Evolutionary conservation across 306 rosid genomes (phyloP), one percentile per base, ranked within the genome.

Genomic region (Cucumis sativus): DNA sequence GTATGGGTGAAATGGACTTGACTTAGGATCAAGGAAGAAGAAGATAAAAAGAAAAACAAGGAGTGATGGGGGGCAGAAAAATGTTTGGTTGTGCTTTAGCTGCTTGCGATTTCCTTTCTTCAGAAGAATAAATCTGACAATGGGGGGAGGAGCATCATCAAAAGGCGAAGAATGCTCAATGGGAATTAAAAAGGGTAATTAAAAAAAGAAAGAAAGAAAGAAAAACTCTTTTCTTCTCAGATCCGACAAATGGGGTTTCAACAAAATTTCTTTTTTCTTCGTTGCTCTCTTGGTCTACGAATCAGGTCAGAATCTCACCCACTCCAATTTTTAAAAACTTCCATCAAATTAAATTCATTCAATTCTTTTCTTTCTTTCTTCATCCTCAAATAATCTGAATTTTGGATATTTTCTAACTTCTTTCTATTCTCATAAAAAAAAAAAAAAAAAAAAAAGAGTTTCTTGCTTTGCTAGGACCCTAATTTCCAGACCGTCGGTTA

Each of bases 201-300:
- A 28, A 28, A 28, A 28, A 28, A 28, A 21, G 7, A 20, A 7
- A 8, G 45, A 69, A 69, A 68, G 21, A 43, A 13, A 25, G 7
- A 18, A 65, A 81, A n/a, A 30, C 35, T n/a, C 66, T 4, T 4
- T 23, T 13, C 55, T 21, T 8, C 84, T 70, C 87, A 81, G 85
- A 89, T 80, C 63, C 82, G 96, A 92, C 99, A 95, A 90, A 90
- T 62, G 83, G 86, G 75, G 85, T 85, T 79, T 72, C 88, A 84
- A 79, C 96, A 89, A 80, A 84, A 80, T 79, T 84, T 15, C 77
- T 6, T 49, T 49, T 49, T 69, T 75, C 79, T 74, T 74, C 77
- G 72, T 47, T 55, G 63, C 43, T 58, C 39, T 69, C 39, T 69
- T 69, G 61, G 18, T 45, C 77, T 37, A 52, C 81, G 88, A 86